Percentiles rank a stretch among this genome's conserved stretches.
phyloP scores from a whole-genome alignment of 1,284 basidiomycete genomes.

The Fomitopsis palustris region DNA sequence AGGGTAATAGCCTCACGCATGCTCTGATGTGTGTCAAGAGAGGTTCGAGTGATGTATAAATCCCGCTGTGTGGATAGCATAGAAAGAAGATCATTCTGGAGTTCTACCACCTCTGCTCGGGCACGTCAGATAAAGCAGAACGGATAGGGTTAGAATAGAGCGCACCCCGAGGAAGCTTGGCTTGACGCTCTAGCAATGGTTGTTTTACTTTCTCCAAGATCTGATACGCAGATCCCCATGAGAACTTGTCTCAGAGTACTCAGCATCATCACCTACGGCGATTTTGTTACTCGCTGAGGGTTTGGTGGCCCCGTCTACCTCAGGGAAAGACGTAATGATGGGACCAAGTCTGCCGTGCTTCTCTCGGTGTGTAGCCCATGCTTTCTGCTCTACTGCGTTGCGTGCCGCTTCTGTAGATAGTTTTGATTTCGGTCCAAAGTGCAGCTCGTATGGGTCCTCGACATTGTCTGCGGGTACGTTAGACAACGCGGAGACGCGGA shows the following conservation, averaged over 20 bases:
- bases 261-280: slow-evolving; percentile 1
- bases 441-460: slow-evolving; percentile 52
- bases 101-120: slow-evolving; percentile 44
- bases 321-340: slow-evolving; percentile 48
- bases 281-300: slow-evolving; percentile 8
- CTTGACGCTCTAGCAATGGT: slow-evolving; percentile 51
- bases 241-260: neutral
- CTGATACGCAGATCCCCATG: slow-evolving; percentile 31
- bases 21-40: slow-evolving; percentile 48
- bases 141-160: neutral
- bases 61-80: slow-evolving; percentile 69
- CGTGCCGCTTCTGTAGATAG: slow-evolving; percentile 46
- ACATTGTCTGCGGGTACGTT: slow-evolving; percentile 17
- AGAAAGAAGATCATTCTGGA: slow-evolving; percentile 66
- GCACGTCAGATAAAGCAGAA: slow-evolving; percentile 8
- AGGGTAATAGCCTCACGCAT: slow-evolving; percentile 68
- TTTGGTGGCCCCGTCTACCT: slow-evolving; percentile 30
- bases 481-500: neutral
- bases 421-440: slow-evolving; percentile 57
- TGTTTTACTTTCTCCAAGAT: slow-evolving; percentile 56
- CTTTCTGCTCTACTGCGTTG: slow-evolving; percentile 42
- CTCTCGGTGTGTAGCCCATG: slow-evolving; percentile 48
- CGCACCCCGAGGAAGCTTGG: slow-evolving; percentile 51
- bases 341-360: slow-evolving; percentile 46
- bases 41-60: slow-evolving; percentile 64